Conservation (phyloP, 2,329 filamentous ascomycete genomes). For the Didymella glomerata region DNA sequence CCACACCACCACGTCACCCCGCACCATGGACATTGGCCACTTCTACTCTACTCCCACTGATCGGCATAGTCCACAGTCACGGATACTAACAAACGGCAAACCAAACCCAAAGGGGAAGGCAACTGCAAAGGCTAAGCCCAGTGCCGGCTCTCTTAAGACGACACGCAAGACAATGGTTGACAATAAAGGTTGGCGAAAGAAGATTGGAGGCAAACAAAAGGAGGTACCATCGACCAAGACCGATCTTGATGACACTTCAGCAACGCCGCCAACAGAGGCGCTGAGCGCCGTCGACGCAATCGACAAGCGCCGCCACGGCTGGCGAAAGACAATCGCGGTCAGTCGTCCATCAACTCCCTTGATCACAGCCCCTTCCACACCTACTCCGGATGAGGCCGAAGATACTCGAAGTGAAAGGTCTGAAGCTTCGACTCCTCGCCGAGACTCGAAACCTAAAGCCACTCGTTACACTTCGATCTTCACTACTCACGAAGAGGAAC, state of each 20-base stretch:
- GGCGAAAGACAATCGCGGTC: conserved; percentile 35
- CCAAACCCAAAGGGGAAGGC: neutral
- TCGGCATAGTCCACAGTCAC: neutral
- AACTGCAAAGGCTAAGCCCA: neutral
- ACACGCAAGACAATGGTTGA: conserved; percentile 11
- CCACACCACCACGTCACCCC: conserved; percentile 1
- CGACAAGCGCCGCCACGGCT: conserved; percentile 32
- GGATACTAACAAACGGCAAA: neutral
- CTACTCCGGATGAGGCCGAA: conserved; percentile 38
- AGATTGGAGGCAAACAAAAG: conserved; percentile 30
- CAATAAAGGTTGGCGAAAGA: conserved; percentile 36
- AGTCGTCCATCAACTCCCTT: conserved; percentile 37
- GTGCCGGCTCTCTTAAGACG: neutral
- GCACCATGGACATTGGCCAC: conserved; percentile 9
- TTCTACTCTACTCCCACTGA: conserved; percentile 3
- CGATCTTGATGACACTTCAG: conserved; percentile 11
- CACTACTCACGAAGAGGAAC: conserved; percentile 30
- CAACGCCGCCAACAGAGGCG: neutral
- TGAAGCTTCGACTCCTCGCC: conserved; percentile 41
- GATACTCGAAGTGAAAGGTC: conserved; percentile 43
- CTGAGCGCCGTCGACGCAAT: conserved; percentile 21
- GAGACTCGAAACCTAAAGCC: conserved; percentile 51
- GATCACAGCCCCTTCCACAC: conserved; percentile 16
- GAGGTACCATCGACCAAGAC: conserved; percentile 19
- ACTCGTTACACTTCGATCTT: conserved; percentile 52